These are phyloP conservation scores for Pseudocercospora cruenta DNA, from an alignment of 2,329 filamentous ascomycete species.

Conservation along the genomic window DNA sequence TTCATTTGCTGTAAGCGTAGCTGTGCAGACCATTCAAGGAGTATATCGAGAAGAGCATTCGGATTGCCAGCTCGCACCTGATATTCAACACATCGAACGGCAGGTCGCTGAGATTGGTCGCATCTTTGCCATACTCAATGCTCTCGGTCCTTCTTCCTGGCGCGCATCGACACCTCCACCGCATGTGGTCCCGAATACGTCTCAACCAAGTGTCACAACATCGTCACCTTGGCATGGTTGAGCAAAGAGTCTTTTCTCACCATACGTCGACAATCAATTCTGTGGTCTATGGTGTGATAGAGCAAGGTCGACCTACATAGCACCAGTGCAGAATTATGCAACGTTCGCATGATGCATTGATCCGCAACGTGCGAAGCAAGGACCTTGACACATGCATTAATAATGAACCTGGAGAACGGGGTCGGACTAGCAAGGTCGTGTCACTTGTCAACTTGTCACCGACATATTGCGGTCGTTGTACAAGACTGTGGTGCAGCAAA, in stretches of 20 bases:
- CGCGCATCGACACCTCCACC: background rate
- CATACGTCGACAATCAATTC: background rate
- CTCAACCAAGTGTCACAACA: background rate
- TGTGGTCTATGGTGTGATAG: background rate
- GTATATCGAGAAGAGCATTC: background rate
- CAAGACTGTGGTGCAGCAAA: background rate
- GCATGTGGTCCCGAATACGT: background rate
- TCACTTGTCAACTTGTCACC: background rate
- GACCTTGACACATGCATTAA: background rate
- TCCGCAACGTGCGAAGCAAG: slow-evolving; percentile 6
- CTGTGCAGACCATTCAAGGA: background rate
- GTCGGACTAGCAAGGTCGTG: background rate
- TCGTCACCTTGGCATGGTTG: background rate
- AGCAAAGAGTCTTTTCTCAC: background rate
- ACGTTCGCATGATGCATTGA: slow-evolving; percentile 6
- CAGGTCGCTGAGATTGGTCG: background rate
- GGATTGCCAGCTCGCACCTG: no score
- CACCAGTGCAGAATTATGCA: background rate
- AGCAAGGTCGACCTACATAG: background rate
- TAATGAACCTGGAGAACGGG: background rate
- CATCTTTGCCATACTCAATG: background rate
- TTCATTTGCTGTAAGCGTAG: background rate
- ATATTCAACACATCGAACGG: background rate
- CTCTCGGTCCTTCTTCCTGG: background rate
- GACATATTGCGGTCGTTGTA: background rate